Percentiles rank a stretch among this genome's conserved stretches.
These are phyloP conservation scores for Chrysanthemum seticuspe DNA, from an alignment of 129 eudicot genomes.

Conservation along the genomic window DNA sequence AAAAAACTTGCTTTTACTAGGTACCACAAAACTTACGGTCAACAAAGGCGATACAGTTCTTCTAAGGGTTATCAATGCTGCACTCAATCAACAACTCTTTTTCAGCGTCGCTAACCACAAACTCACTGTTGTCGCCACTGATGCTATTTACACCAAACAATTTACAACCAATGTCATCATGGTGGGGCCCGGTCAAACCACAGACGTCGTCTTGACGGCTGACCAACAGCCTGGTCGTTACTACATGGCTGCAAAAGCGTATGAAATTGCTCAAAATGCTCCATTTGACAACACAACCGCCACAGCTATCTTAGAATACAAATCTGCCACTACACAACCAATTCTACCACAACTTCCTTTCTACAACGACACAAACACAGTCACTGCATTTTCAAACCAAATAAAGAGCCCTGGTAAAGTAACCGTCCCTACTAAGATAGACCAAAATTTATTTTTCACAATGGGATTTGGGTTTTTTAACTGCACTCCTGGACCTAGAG, in stretches of 20 bases:
- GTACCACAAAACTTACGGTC: slow-evolving; percentile 46
- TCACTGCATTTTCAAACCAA: not conserved
- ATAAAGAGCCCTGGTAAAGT: not conserved
- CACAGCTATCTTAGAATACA: slow-evolving; percentile 14
- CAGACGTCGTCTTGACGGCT: slow-evolving; percentile 69
- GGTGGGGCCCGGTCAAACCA: slow-evolving; percentile 89
- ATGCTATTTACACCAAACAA: slow-evolving; percentile 69
- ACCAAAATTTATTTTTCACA: too few species aligned
- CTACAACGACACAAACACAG: not conserved
- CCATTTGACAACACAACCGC: too few species aligned
- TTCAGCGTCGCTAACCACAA: slow-evolving; percentile 73
- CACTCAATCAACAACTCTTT: slow-evolving; percentile 88
- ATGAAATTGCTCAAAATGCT: too few species aligned
- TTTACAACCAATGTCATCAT: slow-evolving; percentile 57
- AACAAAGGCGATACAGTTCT: slow-evolving; percentile 70
- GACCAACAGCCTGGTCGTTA: slow-evolving; percentile 60
- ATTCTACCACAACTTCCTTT: not conserved
- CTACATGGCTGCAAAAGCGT: too few species aligned
- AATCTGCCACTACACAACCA: not conserved
- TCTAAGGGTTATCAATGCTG: slow-evolving; percentile 81
- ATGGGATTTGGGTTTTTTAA: too few species aligned
- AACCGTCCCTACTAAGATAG: not conserved
- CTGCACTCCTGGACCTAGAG: too few species aligned
- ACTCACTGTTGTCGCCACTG: slow-evolving; percentile 73
- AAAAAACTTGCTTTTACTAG: slow-evolving; percentile 28